phyloP scores from a whole-genome alignment of 2,329 filamentous ascomycete genomes.

The Amauroascus verrucosus region DNA sequence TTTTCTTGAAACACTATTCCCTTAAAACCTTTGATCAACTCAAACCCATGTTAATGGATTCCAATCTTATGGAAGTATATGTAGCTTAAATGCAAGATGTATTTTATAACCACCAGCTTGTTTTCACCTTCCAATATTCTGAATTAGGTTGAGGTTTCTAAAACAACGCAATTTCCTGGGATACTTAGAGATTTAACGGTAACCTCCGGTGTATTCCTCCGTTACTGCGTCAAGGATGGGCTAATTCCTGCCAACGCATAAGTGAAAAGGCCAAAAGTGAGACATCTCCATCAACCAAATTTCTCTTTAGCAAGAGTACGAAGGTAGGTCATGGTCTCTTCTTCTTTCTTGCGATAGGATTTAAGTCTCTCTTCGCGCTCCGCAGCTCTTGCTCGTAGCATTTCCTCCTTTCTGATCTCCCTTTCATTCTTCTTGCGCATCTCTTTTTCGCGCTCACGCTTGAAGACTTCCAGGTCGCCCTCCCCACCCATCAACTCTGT shows the following conservation, averaged over 20 bases:
- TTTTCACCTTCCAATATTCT: no score
- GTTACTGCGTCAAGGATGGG: no score
- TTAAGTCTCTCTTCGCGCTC: constrained; percentile 70
- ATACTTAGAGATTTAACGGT: no score
- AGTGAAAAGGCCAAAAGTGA: not conserved
- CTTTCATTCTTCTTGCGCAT: constrained; percentile 72
- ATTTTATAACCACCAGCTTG: not conserved
- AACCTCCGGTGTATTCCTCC: no score
- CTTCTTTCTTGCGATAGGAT: constrained; percentile 65
- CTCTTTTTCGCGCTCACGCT: constrained; percentile 53
- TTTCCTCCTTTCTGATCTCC: constrained; percentile 72
- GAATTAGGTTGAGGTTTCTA: not conserved
- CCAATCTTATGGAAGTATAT: constrained; percentile 12
- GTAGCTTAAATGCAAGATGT: constrained; percentile 1
- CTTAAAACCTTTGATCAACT: constrained; percentile 6
- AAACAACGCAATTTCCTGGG: not conserved
- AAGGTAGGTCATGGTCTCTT: constrained; percentile 72
- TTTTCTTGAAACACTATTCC: constrained; percentile 6
- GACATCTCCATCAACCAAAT: constrained; percentile 53
- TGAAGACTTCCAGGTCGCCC: constrained; percentile 51
- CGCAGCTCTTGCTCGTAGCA: constrained; percentile 59
- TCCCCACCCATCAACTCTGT: constrained; percentile 67
- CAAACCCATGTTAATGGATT: not conserved
- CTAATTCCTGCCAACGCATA: no score
- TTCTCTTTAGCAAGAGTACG: constrained; percentile 66